Conservation (phyloP, 306 rosid genomes). For the Hippophae gyantsensis region DNA sequence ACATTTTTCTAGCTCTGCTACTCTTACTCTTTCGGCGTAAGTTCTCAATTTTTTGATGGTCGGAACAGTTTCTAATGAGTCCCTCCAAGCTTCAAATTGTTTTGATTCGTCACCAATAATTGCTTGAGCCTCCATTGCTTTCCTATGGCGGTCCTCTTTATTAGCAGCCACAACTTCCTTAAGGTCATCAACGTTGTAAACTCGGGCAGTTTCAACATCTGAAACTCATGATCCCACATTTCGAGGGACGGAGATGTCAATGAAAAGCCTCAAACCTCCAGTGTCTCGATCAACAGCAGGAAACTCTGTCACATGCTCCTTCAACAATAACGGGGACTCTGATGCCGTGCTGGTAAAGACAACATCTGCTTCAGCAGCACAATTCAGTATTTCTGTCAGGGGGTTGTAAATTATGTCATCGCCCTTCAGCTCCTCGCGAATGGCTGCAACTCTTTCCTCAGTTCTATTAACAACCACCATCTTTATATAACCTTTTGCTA, state of each 20-base stretch:
- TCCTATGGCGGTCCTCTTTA: slow-evolving; percentile 66
- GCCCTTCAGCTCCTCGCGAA: slow-evolving; percentile 44
- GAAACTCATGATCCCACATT: slow-evolving; percentile 61
- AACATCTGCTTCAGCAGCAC: slow-evolving; percentile 65
- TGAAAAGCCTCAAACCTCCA: slow-evolving; percentile 36
- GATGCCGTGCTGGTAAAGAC: slow-evolving; percentile 82
- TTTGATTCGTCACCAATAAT: slow-evolving; percentile 56
- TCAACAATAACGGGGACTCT: slow-evolving; percentile 48
- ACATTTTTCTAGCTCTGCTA: slow-evolving; percentile 71
- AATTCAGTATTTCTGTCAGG: slow-evolving; percentile 41
- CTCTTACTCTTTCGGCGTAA: slow-evolving; percentile 67
- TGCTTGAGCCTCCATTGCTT: slow-evolving; percentile 57
- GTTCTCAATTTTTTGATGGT: slow-evolving; percentile 85
- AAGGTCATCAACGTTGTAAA: slow-evolving; percentile 84
- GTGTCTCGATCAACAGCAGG: slow-evolving; percentile 29
- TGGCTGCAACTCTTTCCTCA: slow-evolving; percentile 52
- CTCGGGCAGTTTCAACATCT: slow-evolving; percentile 44
- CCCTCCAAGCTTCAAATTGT: slow-evolving; percentile 75
- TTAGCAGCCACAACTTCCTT: slow-evolving; percentile 83
- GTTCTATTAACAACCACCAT: slow-evolving; percentile 75
- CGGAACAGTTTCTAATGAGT: slow-evolving; percentile 79
- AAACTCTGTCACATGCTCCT: slow-evolving; percentile 56
- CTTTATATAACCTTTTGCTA: slow-evolving; percentile 69
- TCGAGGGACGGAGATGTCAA: slow-evolving; percentile 87
- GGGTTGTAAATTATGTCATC: slow-evolving; percentile 63